These are phyloP conservation scores for Uronychia setigera DNA, from an alignment of 73 alveolate species.

Conservation along the genomic window DNA sequence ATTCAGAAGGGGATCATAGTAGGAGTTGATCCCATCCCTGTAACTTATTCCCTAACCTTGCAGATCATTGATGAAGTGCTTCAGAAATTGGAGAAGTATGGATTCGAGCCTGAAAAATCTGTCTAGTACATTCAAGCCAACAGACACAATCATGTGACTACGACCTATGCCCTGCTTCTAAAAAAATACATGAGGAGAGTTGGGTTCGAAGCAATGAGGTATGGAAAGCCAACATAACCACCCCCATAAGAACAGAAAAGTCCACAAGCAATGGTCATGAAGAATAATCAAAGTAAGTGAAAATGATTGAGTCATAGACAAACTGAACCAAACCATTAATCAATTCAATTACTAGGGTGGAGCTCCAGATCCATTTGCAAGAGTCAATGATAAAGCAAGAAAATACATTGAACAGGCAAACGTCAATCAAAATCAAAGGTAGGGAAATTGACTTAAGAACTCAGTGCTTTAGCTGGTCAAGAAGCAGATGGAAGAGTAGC, in stretches of 20 bases:
- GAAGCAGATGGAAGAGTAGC: neutral
- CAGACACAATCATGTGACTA: slow-evolving; percentile 93
- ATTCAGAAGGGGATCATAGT: slow-evolving; percentile 53
- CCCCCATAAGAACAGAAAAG: neutral
- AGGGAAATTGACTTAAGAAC: neutral
- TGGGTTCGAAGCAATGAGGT: neutral
- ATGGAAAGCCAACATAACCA: neutral
- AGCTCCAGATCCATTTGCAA: neutral
- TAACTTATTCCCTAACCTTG: neutral
- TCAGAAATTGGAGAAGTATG: slow-evolving; percentile 48
- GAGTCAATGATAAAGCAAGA: neutral
- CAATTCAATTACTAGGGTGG: neutral
- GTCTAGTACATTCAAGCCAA: slow-evolving; percentile 88
- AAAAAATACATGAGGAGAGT: neutral
- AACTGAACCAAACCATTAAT: neutral
- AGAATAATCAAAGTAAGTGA: neutral
- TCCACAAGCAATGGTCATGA: slow-evolving; percentile 1
- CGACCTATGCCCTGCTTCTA: slow-evolving; percentile 86
- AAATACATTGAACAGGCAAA: neutral
- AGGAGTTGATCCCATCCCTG: slow-evolving; percentile 64
- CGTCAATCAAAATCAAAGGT: neutral
- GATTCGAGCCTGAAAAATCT: slow-evolving; percentile 73
- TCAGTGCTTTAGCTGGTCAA: too few relatives aligned
- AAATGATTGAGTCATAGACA: neutral
- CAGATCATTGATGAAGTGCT: neutral